Percentiles rank a stretch among this genome's conserved stretches.
These are phyloP conservation scores for Ophiorrhiza pumila DNA, from an alignment of 257 asterid species.

Conservation along the genomic window DNA sequence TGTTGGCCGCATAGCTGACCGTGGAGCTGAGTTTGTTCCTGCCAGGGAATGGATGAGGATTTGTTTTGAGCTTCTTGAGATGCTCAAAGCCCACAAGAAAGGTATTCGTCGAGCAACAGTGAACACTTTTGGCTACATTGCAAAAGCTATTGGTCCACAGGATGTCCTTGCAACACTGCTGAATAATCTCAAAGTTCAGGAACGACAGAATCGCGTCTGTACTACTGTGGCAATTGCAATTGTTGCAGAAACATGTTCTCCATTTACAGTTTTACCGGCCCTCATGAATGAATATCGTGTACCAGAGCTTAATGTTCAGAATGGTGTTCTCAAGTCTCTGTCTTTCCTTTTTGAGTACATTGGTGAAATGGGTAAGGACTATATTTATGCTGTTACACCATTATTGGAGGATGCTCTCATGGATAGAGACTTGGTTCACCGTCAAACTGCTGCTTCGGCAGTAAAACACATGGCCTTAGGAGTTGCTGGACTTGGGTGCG, in stretches of 20 bases:
- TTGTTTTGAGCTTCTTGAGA: slow-evolving; percentile 91
- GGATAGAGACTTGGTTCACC: slow-evolving; percentile 82
- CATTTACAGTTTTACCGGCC: slow-evolving; percentile 83
- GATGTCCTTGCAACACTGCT: slow-evolving; percentile 85
- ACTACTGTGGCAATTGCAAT: slow-evolving; percentile 97
- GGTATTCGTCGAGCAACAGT: slow-evolving; percentile 94
- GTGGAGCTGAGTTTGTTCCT: slow-evolving; percentile 90
- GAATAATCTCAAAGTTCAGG: slow-evolving; percentile 87
- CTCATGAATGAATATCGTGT: slow-evolving; percentile 86
- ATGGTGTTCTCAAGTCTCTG: slow-evolving; percentile 79
- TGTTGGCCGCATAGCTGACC: slow-evolving; percentile 88
- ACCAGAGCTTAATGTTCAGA: slow-evolving; percentile 92
- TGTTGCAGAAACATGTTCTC: slow-evolving; percentile 90
- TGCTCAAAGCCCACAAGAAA: slow-evolving; percentile 93
- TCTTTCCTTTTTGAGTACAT: slow-evolving; percentile 83
- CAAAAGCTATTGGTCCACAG: slow-evolving; percentile 88
- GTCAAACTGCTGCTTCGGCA: slow-evolving; percentile 93
- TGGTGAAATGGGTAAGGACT: slow-evolving; percentile 94
- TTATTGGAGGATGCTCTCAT: slow-evolving; percentile 84
- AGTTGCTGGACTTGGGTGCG: slow-evolving; percentile 89
- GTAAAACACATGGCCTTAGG: slow-evolving; percentile 91
- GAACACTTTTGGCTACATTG: slow-evolving; percentile 84
- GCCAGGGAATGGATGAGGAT: slow-evolving; percentile 97
- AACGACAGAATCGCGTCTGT: slow-evolving; percentile 91
- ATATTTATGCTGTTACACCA: slow-evolving; percentile 89